Evolutionary conservation across 768 basidiomycete species (phyloP), one percentile per base, ranked within the genome.

Genomic region (Ramaria rubella): DNA sequence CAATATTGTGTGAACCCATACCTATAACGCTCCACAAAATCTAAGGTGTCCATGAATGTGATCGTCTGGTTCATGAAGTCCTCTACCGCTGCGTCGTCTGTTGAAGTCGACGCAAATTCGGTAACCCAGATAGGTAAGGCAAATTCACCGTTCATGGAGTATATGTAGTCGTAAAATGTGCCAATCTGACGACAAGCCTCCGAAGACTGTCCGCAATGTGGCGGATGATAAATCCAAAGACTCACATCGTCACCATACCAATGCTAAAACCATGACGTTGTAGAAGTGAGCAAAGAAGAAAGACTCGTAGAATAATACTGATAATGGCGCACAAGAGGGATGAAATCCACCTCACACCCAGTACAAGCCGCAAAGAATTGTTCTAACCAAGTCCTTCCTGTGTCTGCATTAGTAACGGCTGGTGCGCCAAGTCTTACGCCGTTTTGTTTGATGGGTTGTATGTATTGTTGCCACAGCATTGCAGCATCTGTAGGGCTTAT

Each of bases 111-210:
- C 2, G 66, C 63, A 45, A 70, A 67, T 53, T 75, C 72, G 2
- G 73, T 74, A 3, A 75, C 63, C 73, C 73, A 74, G 6, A 74
- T 49, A 6, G 67, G 68, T 5, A 65, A 64, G 4, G 63, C 57
- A 53, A 73, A 73, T 43, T 65, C 58, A 2, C 62, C 58, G 52
- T 74, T 67, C 61, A 75, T 69, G 9, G 63, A 59, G 59, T 61
- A 63, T 38, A 75, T 59, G 54, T 75, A 74, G 23, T 66, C 55
- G 54, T 67, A 66, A 55, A 75, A 74, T 52, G 65, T 67, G 19
- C 64, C 66, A 2, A 69, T 58, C 12, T 71, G 71, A 5, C 51
- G 36, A 59, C 17, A 27, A 27, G 21, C 49, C 21, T 21, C 17
- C 19, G 14, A n/a, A 14, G 21, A 5, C 21, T n/a, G n/a, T n/a